These are phyloP conservation scores for Aphanoascus verrucosus DNA, from an alignment of 2,329 filamentous ascomycete species.

Conservation along the genomic window DNA sequence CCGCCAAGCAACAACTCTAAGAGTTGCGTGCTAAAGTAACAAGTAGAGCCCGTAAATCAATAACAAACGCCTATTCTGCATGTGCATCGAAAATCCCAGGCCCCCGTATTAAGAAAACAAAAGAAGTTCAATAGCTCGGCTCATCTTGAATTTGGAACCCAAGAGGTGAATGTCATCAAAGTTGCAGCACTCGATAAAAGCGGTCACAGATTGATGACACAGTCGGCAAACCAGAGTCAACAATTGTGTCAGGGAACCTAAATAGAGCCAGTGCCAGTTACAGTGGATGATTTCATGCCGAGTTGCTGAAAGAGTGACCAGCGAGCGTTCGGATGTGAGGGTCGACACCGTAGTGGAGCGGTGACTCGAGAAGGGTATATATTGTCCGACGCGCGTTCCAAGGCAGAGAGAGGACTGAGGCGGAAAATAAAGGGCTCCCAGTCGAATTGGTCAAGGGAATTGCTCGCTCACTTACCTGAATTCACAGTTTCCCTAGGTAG, in stretches of 20 bases:
- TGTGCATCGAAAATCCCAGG: background rate
- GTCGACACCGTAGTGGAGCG: background rate
- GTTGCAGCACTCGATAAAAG: no score
- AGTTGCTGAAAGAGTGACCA: background rate
- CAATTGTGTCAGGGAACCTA: no score
- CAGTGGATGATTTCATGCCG: background rate
- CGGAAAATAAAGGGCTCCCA: background rate
- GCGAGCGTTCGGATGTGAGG: background rate
- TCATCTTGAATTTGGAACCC: no score
- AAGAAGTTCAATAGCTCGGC: background rate
- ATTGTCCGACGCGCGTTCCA: background rate
- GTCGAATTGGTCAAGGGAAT: background rate
- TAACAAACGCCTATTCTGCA: background rate
- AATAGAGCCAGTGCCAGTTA: no score
- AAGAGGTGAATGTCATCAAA: no score
- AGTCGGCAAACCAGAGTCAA: no score
- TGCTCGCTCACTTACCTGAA: constrained; percentile 4
- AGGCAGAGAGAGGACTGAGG: background rate
- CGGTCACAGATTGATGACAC: no score
- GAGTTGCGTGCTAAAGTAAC: background rate
- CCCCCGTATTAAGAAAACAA: background rate
- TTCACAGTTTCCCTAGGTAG: background rate
- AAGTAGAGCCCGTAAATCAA: background rate
- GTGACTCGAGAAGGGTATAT: background rate
- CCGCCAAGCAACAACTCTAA: background rate